Percentiles rank a stretch among this genome's conserved stretches.
Evolutionary conservation across 345 rosid species (phyloP).

Genomic region (Acer saccharum): DNA sequence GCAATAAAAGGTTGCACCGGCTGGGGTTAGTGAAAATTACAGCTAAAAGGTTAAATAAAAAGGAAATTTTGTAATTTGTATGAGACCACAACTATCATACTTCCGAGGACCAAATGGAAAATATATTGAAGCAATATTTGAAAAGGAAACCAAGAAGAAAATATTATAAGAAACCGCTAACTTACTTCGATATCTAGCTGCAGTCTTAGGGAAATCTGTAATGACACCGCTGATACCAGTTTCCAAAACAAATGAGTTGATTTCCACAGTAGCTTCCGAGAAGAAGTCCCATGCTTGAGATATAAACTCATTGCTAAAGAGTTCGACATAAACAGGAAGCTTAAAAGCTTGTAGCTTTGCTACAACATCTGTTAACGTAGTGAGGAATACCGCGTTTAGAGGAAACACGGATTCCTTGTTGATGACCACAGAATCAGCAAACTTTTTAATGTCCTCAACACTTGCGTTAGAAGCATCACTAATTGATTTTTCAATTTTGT

Average conservation of each 20-base stretch:
- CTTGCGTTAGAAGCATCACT: constrained; percentile 52
- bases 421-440: constrained; percentile 70
- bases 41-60: not conserved
- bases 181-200: constrained; percentile 84
- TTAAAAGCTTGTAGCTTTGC: constrained; percentile 44
- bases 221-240: constrained; percentile 55
- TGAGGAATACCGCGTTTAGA: constrained; percentile 21
- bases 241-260: constrained; percentile 45
- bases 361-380: constrained; percentile 44
- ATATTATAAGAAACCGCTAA: not conserved
- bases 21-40: no score
- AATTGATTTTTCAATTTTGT: constrained; percentile 63
- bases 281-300: constrained; percentile 94
- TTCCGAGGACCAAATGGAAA: no score
- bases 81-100: no score
- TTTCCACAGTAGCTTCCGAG: constrained; percentile 75
- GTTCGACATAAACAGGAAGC: constrained; percentile 67
- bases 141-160: constrained; percentile 19
- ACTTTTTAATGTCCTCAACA: constrained; percentile 59
- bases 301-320: constrained; percentile 79
- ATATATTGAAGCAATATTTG: no score
- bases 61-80: no score
- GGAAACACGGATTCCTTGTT: constrained; percentile 60
- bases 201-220: constrained; percentile 85
- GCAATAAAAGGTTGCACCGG: constrained; percentile 18